Evolutionary conservation across 1,284 basidiomycete species (phyloP), one percentile per base, ranked within the genome.

Genomic region (Cutaneotrichosporon cyanovorans): DNA sequence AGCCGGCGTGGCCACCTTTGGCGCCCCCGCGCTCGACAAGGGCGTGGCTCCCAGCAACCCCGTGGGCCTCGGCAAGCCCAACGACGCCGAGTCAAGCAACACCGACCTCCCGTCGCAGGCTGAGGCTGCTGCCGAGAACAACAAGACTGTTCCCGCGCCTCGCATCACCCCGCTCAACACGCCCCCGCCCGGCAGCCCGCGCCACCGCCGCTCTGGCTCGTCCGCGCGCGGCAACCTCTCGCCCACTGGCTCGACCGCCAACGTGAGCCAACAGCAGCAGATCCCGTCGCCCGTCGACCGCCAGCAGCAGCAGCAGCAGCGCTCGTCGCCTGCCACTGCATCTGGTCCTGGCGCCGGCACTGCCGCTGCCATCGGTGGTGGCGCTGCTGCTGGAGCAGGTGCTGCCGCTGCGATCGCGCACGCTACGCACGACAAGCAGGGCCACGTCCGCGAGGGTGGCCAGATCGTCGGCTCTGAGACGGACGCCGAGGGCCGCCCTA

Each of bases 91-190:
- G 23, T 7, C 8, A 7, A 28, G 25, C 25, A 7, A 7, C 8
- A 23, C 44, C 16, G 52, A 57, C 37, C 36, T 57, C 19, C 52
- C 52, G 15, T 46, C 46, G 18, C 55, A 57, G 43, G 40, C 46
- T 37, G 47, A 47, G 33, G 53, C 55, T 44, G 49, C 48, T 36
- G 37, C 37, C n/a, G 37, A 45, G n/a, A 57, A 57, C 42, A 53
- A 57, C 50, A 44, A 46, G 28, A 48, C 46, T 30, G 49, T 45
- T 3, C 55, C 55, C 15, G 50, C 49, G 31, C 55, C 55, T 19
- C 42, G 46, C 14, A 57, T 57, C 40, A 57, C 47, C 12, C 8
- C 25, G 25, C 25, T 28, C 25, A 28, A 28, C 25, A 28, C 25
- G 25, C 25, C 25, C 12, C 42, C 50, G 15, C 37, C 54, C 40